These are phyloP conservation scores for Aspergillus viridinutans DNA, from an alignment of 2,329 filamentous ascomycete species.

Conservation along the genomic window DNA sequence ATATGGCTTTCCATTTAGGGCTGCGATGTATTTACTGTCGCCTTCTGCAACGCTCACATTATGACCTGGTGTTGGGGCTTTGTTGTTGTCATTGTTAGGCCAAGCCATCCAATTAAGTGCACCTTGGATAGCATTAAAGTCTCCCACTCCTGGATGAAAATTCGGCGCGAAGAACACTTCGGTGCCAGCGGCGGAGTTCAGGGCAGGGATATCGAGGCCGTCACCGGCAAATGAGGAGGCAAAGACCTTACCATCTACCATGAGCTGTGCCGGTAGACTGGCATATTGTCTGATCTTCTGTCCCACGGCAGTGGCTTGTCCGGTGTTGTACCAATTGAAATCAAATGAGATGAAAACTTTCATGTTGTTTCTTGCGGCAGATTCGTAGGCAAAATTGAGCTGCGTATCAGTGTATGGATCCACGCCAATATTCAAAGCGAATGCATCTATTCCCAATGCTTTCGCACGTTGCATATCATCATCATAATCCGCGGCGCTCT, in stretches of 20 bases:
- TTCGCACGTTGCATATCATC: conserved; percentile 47
- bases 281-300: conserved; percentile 47
- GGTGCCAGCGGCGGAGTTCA: conserved; percentile 42
- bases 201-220: conserved; percentile 41
- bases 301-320: conserved; percentile 40
- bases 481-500: conserved; percentile 44
- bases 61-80: conserved; percentile 42
- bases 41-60: conserved; percentile 40
- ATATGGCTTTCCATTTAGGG: conserved; percentile 42
- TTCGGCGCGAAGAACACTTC: conserved; percentile 50
- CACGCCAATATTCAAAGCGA: conserved; percentile 49
- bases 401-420: conserved; percentile 45
- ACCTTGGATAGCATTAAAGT: conserved; percentile 39
- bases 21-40: conserved; percentile 33
- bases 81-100: conserved; percentile 44
- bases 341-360: conserved; percentile 57
- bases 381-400: conserved; percentile 48
- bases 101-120: conserved; percentile 45
- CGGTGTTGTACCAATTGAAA: conserved; percentile 47
- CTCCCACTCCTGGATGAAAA: conserved; percentile 42
- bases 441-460: conserved; percentile 44
- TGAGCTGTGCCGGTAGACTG: conserved; percentile 44
- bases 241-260: conserved; percentile 48
- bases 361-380: conserved; percentile 45
- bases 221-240: conserved; percentile 53